Conservation (phyloP, 2,329 filamentous ascomycete species). For the Chlorencoelia australis region DNA sequence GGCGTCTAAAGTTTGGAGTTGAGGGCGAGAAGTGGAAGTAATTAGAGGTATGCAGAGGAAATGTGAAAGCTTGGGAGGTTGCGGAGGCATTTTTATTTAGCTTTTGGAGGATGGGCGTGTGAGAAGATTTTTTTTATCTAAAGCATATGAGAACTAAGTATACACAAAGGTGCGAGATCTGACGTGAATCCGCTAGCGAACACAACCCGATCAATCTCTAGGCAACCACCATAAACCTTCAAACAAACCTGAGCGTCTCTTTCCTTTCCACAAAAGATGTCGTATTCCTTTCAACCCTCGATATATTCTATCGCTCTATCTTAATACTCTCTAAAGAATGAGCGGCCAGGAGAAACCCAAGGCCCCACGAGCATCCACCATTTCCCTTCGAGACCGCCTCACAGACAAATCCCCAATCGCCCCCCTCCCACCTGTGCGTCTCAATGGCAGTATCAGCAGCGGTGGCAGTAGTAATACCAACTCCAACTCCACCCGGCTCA, state of each 20-base stretch:
- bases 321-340: no score
- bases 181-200: no score
- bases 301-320: no score
- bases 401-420: neutral
- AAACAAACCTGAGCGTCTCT: neutral
- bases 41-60: constrained; percentile 69
- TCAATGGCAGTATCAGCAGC: neutral
- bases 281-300: no score
- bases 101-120: neutral
- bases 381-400: neutral
- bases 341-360: constrained; percentile 4
- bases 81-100: constrained; percentile 21
- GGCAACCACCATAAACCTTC: neutral
- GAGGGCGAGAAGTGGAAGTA: constrained; percentile 46
- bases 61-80: constrained; percentile 48
- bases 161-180: no score
- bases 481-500: no score
- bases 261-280: no score
- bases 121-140: no score
- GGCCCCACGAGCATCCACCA: no score
- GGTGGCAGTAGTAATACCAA: no score
- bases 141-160: no score
- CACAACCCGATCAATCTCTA: no score
- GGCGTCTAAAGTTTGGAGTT: constrained; percentile 50
- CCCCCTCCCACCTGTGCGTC: neutral